A percentile compares a stretch with the other conserved stretches of the same genome.
phyloP scores from a whole-genome alignment of 1,284 basidiomycete species.

The Fomes fomentarius region DNA sequence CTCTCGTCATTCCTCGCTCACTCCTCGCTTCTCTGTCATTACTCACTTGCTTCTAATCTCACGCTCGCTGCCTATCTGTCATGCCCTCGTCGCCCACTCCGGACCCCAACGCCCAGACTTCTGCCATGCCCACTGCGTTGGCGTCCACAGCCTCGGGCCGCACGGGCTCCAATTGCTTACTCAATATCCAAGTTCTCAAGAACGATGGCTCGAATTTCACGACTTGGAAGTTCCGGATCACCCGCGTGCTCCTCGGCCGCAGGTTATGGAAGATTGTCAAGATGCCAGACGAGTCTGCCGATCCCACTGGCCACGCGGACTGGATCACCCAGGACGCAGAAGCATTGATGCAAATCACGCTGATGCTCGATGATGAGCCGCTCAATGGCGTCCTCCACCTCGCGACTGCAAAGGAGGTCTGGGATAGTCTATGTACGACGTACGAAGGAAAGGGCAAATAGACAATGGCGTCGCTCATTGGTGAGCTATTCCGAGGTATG shows the following conservation, averaged over 20 bases:
- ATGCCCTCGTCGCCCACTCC: too few relatives aligned
- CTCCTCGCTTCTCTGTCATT: too few relatives aligned
- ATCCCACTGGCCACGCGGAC: neutral
- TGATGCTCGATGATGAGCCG: conserved; percentile 27
- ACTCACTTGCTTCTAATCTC: too few relatives aligned
- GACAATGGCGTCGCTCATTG: conserved; percentile 22
- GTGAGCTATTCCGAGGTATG: conserved; percentile 24
- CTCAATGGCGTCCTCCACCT: conserved; percentile 21
- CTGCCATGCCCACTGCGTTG: too few relatives aligned
- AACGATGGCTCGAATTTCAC: conserved; percentile 25
- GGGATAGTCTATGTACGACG: conserved; percentile 17
- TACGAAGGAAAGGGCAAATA: conserved; percentile 27
- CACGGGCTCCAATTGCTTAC: conserved; percentile 16
- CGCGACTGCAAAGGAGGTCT: conserved; percentile 8
- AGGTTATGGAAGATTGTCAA: conserved; percentile 10
- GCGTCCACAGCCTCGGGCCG: too few relatives aligned
- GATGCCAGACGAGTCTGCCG: neutral
- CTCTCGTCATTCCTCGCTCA: too few relatives aligned
- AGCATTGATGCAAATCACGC: conserved; percentile 24
- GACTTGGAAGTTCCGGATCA: conserved; percentile 22
- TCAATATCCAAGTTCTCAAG: conserved; percentile 19
- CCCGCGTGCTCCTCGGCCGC: conserved; percentile 16
- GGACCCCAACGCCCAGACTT: too few relatives aligned
- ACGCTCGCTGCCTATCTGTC: too few relatives aligned
- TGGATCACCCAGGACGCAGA: conserved; percentile 5